These are phyloP conservation scores for Claviceps digitariae DNA, from an alignment of 2,329 filamentous ascomycete genomes.

Conservation along the genomic window DNA sequence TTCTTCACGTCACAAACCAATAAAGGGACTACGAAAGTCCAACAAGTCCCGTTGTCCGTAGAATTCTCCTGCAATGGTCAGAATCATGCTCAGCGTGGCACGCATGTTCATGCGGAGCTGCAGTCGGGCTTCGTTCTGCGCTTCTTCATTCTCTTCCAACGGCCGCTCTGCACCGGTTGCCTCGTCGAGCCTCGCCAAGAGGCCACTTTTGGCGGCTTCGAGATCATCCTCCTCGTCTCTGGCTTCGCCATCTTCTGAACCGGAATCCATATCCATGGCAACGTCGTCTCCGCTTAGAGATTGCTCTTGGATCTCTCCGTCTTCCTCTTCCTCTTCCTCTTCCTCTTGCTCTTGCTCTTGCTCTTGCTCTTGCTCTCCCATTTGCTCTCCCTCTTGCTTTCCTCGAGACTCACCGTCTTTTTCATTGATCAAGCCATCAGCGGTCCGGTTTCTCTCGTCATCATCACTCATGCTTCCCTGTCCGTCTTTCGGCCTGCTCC, in stretches of 20 bases:
- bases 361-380: conserved; percentile 7
- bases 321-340: conserved; percentile 8
- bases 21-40: conserved; percentile 53
- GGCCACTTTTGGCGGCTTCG: conserved; percentile 32
- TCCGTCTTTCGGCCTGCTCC: not conserved
- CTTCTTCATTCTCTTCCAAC: conserved; percentile 10
- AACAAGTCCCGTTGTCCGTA: conserved; percentile 84
- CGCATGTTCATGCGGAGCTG: conserved; percentile 38
- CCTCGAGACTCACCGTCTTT: conserved; percentile 4
- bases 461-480: conserved; percentile 4
- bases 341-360: conserved; percentile 5
- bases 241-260: conserved; percentile 19
- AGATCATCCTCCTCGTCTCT: conserved; percentile 24
- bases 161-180: conserved; percentile 13
- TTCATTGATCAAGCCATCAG: not conserved
- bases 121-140: conserved; percentile 15
- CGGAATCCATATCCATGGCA: conserved; percentile 29
- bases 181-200: conserved; percentile 31
- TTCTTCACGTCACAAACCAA: conserved; percentile 22
- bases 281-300: conserved; percentile 18
- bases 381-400: conserved; percentile 6
- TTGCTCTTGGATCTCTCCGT: conserved; percentile 2
- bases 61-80: conserved; percentile 75
- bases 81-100: conserved; percentile 81
- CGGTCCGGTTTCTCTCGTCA: conserved; percentile 7